These are phyloP conservation scores for Cladosporium colombiae DNA, from an alignment of 2,329 filamentous ascomycete genomes.

Conservation along the genomic window DNA sequence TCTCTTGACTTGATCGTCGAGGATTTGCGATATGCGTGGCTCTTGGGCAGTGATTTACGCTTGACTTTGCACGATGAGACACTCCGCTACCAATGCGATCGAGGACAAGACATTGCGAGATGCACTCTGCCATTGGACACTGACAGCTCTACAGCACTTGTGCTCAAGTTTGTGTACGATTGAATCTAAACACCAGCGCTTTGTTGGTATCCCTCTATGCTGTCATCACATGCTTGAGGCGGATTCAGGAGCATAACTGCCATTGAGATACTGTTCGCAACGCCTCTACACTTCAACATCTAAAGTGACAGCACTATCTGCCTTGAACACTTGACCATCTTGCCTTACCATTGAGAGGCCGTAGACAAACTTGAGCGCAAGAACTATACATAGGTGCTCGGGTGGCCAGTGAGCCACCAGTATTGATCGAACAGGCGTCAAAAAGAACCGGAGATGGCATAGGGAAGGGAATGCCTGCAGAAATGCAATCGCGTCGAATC, in stretches of 20 bases:
- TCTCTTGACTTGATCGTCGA: not conserved
- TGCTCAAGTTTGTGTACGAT: too few species aligned
- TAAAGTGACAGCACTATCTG: too few species aligned
- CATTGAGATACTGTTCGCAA: too few species aligned
- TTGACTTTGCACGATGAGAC: not conserved
- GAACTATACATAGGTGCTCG: not conserved
- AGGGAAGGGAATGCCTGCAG: not conserved
- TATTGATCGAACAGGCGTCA: not conserved
- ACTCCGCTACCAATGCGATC: not conserved
- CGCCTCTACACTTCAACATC: too few species aligned
- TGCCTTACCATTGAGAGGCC: too few species aligned
- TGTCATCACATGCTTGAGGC: too few species aligned
- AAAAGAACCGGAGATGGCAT: not conserved
- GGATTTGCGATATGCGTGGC: not conserved
- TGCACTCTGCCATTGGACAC: not conserved
- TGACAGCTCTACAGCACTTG: too few species aligned
- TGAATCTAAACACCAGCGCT: too few species aligned
- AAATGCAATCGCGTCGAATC: not conserved
- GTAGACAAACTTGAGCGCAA: too few species aligned
- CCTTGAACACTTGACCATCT: too few species aligned
- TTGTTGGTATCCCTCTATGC: too few species aligned
- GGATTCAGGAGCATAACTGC: too few species aligned
- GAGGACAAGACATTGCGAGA: not conserved
- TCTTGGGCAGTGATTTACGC: not conserved
- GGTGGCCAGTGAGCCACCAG: not conserved